Evolutionary conservation across 257 asterid genomes (phyloP).

Genomic region (Solanum chilense): DNA sequence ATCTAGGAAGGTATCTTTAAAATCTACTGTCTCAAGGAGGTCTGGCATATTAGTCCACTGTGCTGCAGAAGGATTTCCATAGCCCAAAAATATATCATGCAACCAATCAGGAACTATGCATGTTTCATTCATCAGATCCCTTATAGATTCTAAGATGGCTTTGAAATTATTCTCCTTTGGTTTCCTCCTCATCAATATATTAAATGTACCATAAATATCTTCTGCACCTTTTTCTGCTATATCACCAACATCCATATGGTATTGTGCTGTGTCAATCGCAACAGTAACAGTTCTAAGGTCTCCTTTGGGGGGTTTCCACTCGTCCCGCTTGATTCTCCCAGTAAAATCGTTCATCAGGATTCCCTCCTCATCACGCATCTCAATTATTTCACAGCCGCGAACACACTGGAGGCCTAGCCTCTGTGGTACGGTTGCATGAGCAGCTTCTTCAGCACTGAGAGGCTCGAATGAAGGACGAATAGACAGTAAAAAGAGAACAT

Average conservation of each 20-base stretch:
- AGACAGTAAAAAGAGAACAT: constrained; percentile 83
- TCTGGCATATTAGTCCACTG: constrained; percentile 94
- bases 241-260: constrained; percentile 93
- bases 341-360: constrained; percentile 95
- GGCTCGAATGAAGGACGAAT: constrained; percentile 90
- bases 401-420: constrained; percentile 92
- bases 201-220: constrained; percentile 80
- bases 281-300: constrained; percentile 85
- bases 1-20: constrained; percentile 89
- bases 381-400: constrained; percentile 96
- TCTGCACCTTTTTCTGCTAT: constrained; percentile 90
- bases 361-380: constrained; percentile 96
- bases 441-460: constrained; percentile 81
- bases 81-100: constrained; percentile 96
- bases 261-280: constrained; percentile 96
- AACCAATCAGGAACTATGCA: constrained; percentile 98
- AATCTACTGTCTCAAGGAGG: constrained; percentile 78
- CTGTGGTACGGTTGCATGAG: constrained; percentile 79
- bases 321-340: constrained; percentile 92
- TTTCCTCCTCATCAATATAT: constrained; percentile 92
- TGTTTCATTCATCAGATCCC: constrained; percentile 98
- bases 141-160: constrained; percentile 93
- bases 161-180: constrained; percentile 98
- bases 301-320: constrained; percentile 99
- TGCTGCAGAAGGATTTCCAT: constrained; percentile 95